Evolutionary conservation across 768 basidiomycete species (phyloP), one percentile per base, ranked within the genome.

Genomic region (Serendipita vermifera): DNA sequence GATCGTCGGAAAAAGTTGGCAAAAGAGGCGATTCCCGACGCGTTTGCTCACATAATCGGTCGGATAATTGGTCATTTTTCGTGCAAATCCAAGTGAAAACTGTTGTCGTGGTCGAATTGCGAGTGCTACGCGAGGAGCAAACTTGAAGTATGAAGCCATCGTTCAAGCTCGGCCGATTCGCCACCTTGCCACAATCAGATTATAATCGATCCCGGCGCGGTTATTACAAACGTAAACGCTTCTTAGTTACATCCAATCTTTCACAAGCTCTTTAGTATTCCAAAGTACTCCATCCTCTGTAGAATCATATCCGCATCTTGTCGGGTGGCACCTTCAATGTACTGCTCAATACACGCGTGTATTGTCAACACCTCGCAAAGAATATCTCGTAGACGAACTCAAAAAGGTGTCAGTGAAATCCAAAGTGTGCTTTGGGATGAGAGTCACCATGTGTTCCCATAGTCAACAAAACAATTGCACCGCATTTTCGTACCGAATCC

Each of bases 61-160:
- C 41, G 41, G 41, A 43, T 43, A 43, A 24, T 43, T 43, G 14
- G 41, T 24, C 41, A 43, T 43, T 43, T 22, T 43, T 15, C 41
- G 41, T 15, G 26, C 41, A 13, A 26, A 22, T 11, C 11, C 11
- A 11, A 24, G 26, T n/a, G 41, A 11, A 26, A 43, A 43, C 13
- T 13, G 26, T 9, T 36, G 35, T 9, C 35, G 35, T 9, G 35
- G 35, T 36, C 35, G 35, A 36, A 36, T 9, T 9, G 35, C 35
- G 35, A n/a, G 35, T 36, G n/a, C 9, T 9, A 36, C 9, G 9
- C 9, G 9, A n/a, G 9, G 35, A 36, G 9, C n/a, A n/a, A 36
- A n/a, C 35, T 9, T 9, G 9, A 9, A 9, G 35, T 9, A n/a
- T 36, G 35, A 36, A n/a, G 35, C 35, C 35, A 36, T 36, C 35